phyloP scores from a whole-genome alignment of 2,329 filamentous ascomycete genomes.

The Fusarium paranaense region DNA sequence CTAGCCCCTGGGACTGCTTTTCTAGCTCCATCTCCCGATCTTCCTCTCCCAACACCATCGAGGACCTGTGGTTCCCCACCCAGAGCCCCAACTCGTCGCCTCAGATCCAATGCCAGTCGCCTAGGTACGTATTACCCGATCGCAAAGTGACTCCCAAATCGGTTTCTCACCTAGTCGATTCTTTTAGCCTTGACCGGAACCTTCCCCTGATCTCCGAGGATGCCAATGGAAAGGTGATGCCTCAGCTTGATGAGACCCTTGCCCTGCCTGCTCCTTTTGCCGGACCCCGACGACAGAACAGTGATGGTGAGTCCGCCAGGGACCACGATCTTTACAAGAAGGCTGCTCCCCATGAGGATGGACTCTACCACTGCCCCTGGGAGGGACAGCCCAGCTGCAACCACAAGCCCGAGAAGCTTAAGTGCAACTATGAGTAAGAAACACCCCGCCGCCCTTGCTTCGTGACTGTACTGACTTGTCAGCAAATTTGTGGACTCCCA shows the following conservation, averaged over 20 bases:
- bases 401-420: slow-evolving; percentile 94
- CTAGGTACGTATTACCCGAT: slow-evolving; percentile 60
- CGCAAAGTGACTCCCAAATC: slow-evolving; percentile 1
- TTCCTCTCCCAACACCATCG: slow-evolving; percentile 62
- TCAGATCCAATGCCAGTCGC: slow-evolving; percentile 62
- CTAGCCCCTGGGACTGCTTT: slow-evolving; percentile 64
- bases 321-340: slow-evolving; percentile 80
- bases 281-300: slow-evolving; percentile 59
- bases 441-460: slow-evolving; percentile 21
- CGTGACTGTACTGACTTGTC: slow-evolving; percentile 40
- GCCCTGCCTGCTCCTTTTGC: slow-evolving; percentile 53
- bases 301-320: slow-evolving; percentile 68
- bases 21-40: slow-evolving; percentile 65
- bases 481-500: slow-evolving; percentile 99
- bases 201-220: slow-evolving; percentile 47
- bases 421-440: slow-evolving; percentile 98
- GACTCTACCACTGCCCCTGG: slow-evolving; percentile 94
- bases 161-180: slow-evolving; percentile 39
- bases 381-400: slow-evolving; percentile 78
- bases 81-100: slow-evolving; percentile 60
- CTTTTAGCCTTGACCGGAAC: slow-evolving; percentile 48
- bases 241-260: slow-evolving; percentile 47
- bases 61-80: slow-evolving; percentile 59
- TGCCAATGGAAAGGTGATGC: slow-evolving; percentile 34
- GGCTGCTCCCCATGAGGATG: slow-evolving; percentile 73